phyloP scores from a whole-genome alignment of 2,329 filamentous ascomycete species.

The Anisogramma anomala region DNA sequence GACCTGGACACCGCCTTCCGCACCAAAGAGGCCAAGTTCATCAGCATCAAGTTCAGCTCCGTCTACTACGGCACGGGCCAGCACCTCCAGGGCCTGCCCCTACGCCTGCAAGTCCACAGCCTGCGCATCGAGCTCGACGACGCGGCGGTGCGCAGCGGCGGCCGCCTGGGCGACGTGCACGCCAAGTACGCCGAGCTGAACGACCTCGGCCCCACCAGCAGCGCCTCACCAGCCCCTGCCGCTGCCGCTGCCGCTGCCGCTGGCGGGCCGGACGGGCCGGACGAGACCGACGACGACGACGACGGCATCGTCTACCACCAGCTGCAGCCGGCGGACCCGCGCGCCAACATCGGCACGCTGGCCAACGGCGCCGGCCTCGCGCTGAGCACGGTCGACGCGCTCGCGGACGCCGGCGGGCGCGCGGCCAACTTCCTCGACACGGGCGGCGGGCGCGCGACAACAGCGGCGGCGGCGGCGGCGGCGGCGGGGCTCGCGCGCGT shows the following conservation, averaged over 20 bases:
- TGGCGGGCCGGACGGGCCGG: constrained; percentile 21
- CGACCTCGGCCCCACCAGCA: too few species aligned
- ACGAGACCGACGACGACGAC: constrained; percentile 32
- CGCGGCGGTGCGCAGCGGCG: constrained; percentile 24
- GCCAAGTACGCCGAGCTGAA: constrained; percentile 21
- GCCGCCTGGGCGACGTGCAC: constrained; percentile 31
- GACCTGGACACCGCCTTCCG: constrained; percentile 41
- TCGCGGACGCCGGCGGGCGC: constrained; percentile 53
- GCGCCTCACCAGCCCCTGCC: too few species aligned
- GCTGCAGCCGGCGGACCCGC: constrained; percentile 33
- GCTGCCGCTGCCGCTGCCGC: too few species aligned
- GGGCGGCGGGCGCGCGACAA: constrained; percentile 73
- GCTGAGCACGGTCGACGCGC: constrained; percentile 81
- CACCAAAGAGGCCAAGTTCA: constrained; percentile 33
- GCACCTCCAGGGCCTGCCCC: too few species aligned
- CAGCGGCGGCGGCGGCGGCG: constrained; percentile 72
- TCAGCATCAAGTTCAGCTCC: constrained; percentile 28
- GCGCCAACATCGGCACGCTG: constrained; percentile 62
- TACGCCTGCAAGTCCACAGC: not conserved
- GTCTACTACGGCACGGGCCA: constrained; percentile 16
- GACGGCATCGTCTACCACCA: constrained; percentile 72
- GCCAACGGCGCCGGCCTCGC: constrained; percentile 84
- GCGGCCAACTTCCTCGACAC: constrained; percentile 83
- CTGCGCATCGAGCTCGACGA: constrained; percentile 33
- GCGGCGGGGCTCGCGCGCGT: constrained; percentile 75